Conservation (phyloP, 257 asterid species). For the Ajuga chamaepitys region DNA sequence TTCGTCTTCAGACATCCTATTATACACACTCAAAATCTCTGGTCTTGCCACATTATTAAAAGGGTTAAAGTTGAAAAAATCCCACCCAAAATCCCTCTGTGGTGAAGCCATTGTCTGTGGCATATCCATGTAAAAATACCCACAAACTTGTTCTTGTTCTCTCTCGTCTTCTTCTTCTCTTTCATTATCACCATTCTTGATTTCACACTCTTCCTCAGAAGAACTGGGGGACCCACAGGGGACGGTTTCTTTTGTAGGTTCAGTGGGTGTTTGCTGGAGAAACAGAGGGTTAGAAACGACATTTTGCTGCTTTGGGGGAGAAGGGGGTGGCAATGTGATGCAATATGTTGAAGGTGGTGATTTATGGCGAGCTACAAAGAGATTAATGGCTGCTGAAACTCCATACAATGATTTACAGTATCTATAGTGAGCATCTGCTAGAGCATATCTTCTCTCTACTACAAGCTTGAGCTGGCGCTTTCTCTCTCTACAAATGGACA, state of each 20-base stretch:
- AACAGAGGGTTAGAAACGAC: conserved; percentile 78
- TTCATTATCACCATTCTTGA: conserved; percentile 26
- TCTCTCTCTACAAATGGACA: conserved; percentile 80
- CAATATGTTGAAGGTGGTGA: conserved; percentile 49
- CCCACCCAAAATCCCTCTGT: conserved; percentile 85
- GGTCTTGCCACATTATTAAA: conserved; percentile 44
- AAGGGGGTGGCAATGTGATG: conserved; percentile 53
- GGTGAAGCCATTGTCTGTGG: conserved; percentile 53
- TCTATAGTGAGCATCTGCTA: conserved; percentile 80
- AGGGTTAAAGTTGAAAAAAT: conserved; percentile 87
- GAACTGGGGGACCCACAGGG: conserved; percentile 31
- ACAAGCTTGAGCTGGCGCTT: conserved; percentile 64
- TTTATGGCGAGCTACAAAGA: conserved; percentile 80
- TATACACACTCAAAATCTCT: conserved; percentile 47
- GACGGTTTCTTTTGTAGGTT: conserved; percentile 52
- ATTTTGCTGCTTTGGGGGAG: conserved; percentile 30
- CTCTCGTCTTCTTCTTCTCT: conserved; percentile 17
- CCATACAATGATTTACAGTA: conserved; percentile 73
- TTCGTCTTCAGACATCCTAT: conserved; percentile 74
- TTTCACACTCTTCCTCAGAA: conserved; percentile 37
- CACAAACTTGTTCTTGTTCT: conserved; percentile 29
- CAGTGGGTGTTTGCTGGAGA: conserved; percentile 63
- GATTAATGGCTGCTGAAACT: conserved; percentile 73
- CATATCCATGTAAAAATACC: conserved; percentile 65
- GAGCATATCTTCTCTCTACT: conserved; percentile 68